phyloP scores from a whole-genome alignment of 352 stramenopile species.

The Phytophthora europaea region DNA sequence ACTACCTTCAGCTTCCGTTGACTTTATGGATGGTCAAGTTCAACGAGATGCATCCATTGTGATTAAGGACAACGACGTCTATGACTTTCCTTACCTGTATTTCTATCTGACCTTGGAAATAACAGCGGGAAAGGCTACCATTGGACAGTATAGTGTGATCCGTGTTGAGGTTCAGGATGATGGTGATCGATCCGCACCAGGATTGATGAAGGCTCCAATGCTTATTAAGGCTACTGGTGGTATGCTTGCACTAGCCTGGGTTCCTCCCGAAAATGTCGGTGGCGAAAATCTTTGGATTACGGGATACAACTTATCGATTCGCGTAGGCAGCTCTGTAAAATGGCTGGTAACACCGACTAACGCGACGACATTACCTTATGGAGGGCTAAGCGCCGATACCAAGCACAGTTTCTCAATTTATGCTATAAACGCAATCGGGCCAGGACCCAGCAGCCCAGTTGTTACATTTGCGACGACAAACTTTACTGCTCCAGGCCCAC shows the following conservation, averaged over 20 bases:
- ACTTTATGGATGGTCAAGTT: constrained; percentile 49
- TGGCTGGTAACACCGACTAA: constrained; percentile 46
- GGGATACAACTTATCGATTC: constrained; percentile 50
- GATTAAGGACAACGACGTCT: constrained; percentile 56
- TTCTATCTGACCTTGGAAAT: constrained; percentile 50
- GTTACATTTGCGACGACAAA: constrained; percentile 46
- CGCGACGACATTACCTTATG: constrained; percentile 42
- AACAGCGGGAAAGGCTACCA: constrained; percentile 31
- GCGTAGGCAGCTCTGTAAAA: background rate
- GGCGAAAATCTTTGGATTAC: constrained; percentile 47
- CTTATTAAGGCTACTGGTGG: constrained; percentile 52
- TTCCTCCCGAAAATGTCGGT: constrained; percentile 55
- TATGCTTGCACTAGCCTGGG: constrained; percentile 54
- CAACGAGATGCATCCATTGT: constrained; percentile 35
- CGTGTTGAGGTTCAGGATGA: constrained; percentile 58
- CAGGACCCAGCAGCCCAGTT: constrained; percentile 25
- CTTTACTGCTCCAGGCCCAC: constrained; percentile 45
- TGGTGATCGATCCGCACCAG: constrained; percentile 56
- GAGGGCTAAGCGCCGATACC: constrained; percentile 32
- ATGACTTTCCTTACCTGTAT: constrained; percentile 58
- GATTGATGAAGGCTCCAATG: constrained; percentile 23
- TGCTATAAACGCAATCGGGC: constrained; percentile 52
- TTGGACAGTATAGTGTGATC: constrained; percentile 43
- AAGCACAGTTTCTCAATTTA: constrained; percentile 49
- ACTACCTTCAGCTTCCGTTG: constrained; percentile 34